A percentile compares a stretch with the other conserved stretches of the same genome.
Conservation (phyloP, 257 asterid species). For the Primulina huaijiensis region DNA sequence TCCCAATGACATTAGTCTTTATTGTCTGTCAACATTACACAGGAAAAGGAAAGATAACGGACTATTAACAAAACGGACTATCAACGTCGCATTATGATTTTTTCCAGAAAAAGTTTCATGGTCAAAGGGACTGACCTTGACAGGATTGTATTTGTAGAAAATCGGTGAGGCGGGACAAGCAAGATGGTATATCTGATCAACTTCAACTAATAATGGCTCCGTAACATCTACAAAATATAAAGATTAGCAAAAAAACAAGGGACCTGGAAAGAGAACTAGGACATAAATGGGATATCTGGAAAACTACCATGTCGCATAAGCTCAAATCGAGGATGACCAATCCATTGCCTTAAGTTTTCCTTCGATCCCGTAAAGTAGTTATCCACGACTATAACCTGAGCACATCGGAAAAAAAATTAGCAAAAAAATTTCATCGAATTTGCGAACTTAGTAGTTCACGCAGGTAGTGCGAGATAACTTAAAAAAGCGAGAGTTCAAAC, state of each 20-base stretch:
- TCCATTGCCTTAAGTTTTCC: conserved; percentile 87
- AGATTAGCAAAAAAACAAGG: background rate
- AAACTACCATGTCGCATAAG: conserved; percentile 87
- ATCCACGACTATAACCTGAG: conserved; percentile 85
- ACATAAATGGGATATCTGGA: background rate
- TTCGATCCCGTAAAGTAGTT: conserved; percentile 97
- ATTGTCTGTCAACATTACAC: conserved; percentile 54
- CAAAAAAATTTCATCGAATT: background rate
- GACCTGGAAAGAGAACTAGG: conserved; percentile 7
- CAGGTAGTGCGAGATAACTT: background rate
- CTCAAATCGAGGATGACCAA: conserved; percentile 97
- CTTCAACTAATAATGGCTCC: conserved; percentile 77
- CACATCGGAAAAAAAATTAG: background rate
- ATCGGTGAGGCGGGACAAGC: conserved; percentile 99
- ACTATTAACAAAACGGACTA: conserved; percentile 11
- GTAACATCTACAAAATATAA: conserved; percentile 67
- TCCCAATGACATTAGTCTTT: conserved; percentile 94
- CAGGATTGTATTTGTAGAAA: conserved; percentile 95
- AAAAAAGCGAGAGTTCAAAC: conserved; percentile 32
- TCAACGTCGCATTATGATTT: background rate
- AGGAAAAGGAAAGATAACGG: background rate
- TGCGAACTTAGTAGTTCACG: background rate
- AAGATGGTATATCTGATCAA: conserved; percentile 94
- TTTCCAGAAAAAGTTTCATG: conserved; percentile 13
- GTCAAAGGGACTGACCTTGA: conserved; percentile 53